Base-by-base conservation (phyloP, 2,329 filamentous ascomycete genomes). In the Epichloe glyceriae region DNA sequence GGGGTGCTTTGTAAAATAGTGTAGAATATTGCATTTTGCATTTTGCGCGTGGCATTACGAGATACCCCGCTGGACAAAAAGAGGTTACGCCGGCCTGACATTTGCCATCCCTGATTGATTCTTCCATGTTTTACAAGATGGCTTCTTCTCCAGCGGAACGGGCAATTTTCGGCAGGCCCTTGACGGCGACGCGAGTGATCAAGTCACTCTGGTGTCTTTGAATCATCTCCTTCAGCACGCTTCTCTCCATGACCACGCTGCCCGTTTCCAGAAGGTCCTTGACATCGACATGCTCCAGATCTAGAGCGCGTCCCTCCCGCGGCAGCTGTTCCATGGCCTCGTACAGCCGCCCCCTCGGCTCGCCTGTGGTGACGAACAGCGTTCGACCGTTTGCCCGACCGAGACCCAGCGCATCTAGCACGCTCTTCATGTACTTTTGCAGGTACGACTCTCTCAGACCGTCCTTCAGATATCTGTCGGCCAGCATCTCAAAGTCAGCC, bases 231-330 rank as follows among this genome's bases (percentile, higher is more conserved):
- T 83, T 77, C 62, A 98, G 73, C 37, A 91, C 91, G 41, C 73
- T 70, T 65, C 85, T 80, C 77, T 98, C 93, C 61, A 98, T 81
- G 53, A 98, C 82, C 54, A 98, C 73, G 61, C 89, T 82, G 50
- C 86, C 86, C 50, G 84, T 82, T 72, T 93, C 87, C 57, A 98
- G 70, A 56, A 98, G 69, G 66, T 97, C 87, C 78, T 97, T 98
- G 55, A 98, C 88, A 68, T 97, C 93, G 37, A 98, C 88, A 55
- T 95, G 85, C n/a, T 76, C 72, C 53, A 84, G 73, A 52, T 79
- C 76, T 58, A 89, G 71, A 8, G 84, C 83, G 51, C 81, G 78
- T 19, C 86, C 88, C 54, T 89, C 78, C 61, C 78, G 71, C 8
- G 76, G 78, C 54, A 83, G 69, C 53, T 78, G 70, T 48, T 78